A percentile compares a stretch with the other conserved stretches of the same genome.
Evolutionary conservation across 2,329 filamentous ascomycete genomes (phyloP).

Genomic region (Hypoxylon sp.): DNA sequence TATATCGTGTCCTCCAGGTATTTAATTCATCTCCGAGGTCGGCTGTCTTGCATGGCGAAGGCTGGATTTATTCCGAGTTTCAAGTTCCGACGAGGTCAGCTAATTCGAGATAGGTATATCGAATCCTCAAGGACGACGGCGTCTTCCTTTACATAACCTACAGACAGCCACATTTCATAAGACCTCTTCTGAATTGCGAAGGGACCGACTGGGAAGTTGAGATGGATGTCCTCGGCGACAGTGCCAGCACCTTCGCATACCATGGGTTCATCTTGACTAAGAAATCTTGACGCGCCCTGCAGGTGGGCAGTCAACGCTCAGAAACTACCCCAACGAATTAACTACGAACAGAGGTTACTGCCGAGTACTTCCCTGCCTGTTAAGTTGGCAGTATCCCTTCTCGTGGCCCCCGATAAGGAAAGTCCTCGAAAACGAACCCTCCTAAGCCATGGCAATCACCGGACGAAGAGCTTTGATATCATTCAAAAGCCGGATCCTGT

Average conservation of each 20-base stretch:
- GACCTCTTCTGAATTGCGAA: slow-evolving; percentile 61
- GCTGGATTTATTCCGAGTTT: background rate
- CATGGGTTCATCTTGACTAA: slow-evolving; percentile 56
- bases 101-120: slow-evolving; percentile 56
- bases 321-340: background rate
- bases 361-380: background rate
- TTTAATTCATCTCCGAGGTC: background rate
- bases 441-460: background rate
- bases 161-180: slow-evolving; percentile 69
- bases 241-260: slow-evolving; percentile 63
- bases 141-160: slow-evolving; percentile 68
- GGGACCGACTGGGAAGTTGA: slow-evolving; percentile 61
- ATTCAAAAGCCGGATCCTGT: background rate
- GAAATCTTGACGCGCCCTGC: slow-evolving; percentile 1
- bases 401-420: background rate
- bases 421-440: background rate
- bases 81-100: slow-evolving; percentile 17
- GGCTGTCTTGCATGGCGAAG: background rate
- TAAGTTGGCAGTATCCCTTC: background rate
- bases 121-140: slow-evolving; percentile 64
- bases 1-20: background rate
- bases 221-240: slow-evolving; percentile 59
- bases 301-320: background rate
- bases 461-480: background rate
- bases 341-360: background rate